A percentile compares a stretch with the other conserved stretches of the same genome.
phyloP scores from a whole-genome alignment of 306 rosid genomes.

The Glycine tomentella region DNA sequence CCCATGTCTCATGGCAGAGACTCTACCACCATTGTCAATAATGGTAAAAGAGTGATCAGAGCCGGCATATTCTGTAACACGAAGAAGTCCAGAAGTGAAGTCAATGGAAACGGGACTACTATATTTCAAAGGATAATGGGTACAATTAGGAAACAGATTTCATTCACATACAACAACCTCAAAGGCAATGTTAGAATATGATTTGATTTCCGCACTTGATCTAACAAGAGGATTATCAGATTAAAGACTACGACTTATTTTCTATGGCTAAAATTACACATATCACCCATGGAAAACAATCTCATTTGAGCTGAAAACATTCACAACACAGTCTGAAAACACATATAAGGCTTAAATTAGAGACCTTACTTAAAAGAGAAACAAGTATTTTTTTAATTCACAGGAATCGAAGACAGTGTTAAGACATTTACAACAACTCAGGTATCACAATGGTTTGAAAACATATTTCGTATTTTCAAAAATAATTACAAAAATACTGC shows the following conservation, averaged over 20 bases:
- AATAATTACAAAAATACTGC: not conserved
- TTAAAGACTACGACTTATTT: not conserved
- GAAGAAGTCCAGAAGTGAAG: conserved; percentile 27
- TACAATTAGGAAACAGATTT: conserved; percentile 1
- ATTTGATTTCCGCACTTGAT: conserved; percentile 24
- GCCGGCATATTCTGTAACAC: conserved; percentile 61
- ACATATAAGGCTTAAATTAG: too few relatives aligned
- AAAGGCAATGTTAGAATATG: conserved; percentile 18
- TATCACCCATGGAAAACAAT: not conserved
- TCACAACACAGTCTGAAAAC: not conserved
- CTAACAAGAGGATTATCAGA: conserved; percentile 3
- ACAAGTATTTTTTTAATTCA: not conserved
- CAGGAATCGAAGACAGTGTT: too few relatives aligned
- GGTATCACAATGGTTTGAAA: not conserved
- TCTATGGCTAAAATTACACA: not conserved
- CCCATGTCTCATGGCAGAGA: conserved; percentile 95
- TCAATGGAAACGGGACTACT: conserved; percentile 23
- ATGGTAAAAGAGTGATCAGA: conserved; percentile 59
- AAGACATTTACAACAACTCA: not conserved
- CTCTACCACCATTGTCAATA: conserved; percentile 71
- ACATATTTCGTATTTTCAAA: not conserved
- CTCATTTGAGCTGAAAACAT: not conserved
- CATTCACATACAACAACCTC: conserved; percentile 34
- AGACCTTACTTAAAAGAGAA: not conserved
- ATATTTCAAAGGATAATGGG: conserved; percentile 31